Base-by-base conservation (phyloP, 352 stramenopile genomes). In the Globisporangium emineosum region DNA sequence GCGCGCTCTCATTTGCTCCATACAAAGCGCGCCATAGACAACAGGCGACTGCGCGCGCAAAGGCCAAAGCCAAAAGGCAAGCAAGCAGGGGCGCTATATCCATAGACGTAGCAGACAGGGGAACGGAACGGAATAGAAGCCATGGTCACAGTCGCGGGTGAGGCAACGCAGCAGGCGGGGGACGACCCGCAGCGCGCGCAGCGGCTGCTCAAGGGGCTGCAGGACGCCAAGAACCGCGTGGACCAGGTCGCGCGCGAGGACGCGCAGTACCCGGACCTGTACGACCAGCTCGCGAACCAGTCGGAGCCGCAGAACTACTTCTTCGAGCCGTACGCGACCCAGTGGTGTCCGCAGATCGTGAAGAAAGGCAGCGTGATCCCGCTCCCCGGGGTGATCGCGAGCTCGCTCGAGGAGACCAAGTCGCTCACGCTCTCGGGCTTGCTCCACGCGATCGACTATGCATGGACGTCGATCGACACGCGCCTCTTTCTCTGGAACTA, bases 401-500 rank as follows among this genome's bases (percentile, higher is more conserved):
- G 75, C 7, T 79, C 85, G 40, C 67, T 94, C 17, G 86, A 93
- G 23, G 83, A 93, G 29, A 68, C 86, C 25, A 76, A 81, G 62
- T 78, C 79, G 8, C 61, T 91, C 21, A 89, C 83, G 40, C 83
- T 98, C 9, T 98, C 97, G 72, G 96, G 96, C 9, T 67, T 99
- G 12, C 75, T 99, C 43, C 81, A 91, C 15, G 77, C 94, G 30
- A 88, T 97, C 10, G 73, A 96, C 72, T 79, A 97, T 50, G 96
- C 91, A 29, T 99, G 97, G 97, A 91, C 98, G 58, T 97, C 81
- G n/a, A 83, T 98, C 25, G 97, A 99, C 74, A 82, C 96, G 42
- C 85, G 83, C 0, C 75, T 99, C 17, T 99, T 97, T 65, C 76
- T 99, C 12, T 99, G 96, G 96, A 93, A 91, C 64, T 98, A 98